Percentiles rank a stretch among this genome's conserved stretches.
Conservation (phyloP, 768 basidiomycete genomes). For the Podaxis mareebaensis region DNA sequence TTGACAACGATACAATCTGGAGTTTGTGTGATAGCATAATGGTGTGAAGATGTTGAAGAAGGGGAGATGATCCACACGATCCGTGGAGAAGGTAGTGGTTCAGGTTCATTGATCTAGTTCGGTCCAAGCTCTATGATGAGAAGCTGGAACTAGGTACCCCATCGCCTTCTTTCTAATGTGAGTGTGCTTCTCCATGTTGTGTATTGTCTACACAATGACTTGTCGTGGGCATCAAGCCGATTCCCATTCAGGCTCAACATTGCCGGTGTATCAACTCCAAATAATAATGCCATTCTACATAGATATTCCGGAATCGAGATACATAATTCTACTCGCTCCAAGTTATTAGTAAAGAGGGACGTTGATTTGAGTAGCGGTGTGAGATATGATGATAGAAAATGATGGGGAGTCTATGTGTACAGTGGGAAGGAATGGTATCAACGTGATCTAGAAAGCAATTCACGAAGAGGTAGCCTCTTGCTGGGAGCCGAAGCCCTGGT, state of each 20-base stretch:
- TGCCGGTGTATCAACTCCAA: background rate
- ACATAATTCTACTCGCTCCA: slow-evolving; percentile 3
- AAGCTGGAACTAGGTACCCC: too few species aligned
- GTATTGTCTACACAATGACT: too few species aligned
- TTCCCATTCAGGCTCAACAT: too few species aligned
- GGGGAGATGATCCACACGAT: background rate
- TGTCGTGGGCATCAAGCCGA: too few species aligned
- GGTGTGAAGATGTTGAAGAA: background rate
- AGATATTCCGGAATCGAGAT: background rate
- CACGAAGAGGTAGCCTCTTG: slow-evolving; percentile 1
- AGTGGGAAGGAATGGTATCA: background rate
- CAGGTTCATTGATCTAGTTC: too few species aligned
- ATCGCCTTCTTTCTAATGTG: too few species aligned
- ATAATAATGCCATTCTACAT: background rate
- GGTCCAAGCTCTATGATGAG: too few species aligned
- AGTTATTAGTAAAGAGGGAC: background rate
- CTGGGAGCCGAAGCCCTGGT: slow-evolving; percentile 10
- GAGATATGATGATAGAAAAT: background rate
- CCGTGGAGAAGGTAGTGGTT: background rate
- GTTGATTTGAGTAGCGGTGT: background rate
- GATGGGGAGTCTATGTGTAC: background rate
- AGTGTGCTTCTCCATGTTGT: too few species aligned
- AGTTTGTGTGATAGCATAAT: background rate
- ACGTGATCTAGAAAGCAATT: background rate
- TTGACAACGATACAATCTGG: background rate